Evolutionary conservation across 768 basidiomycete genomes (phyloP), one percentile per base, ranked within the genome.

Genomic region (Dioszegia aurantiaca): DNA sequence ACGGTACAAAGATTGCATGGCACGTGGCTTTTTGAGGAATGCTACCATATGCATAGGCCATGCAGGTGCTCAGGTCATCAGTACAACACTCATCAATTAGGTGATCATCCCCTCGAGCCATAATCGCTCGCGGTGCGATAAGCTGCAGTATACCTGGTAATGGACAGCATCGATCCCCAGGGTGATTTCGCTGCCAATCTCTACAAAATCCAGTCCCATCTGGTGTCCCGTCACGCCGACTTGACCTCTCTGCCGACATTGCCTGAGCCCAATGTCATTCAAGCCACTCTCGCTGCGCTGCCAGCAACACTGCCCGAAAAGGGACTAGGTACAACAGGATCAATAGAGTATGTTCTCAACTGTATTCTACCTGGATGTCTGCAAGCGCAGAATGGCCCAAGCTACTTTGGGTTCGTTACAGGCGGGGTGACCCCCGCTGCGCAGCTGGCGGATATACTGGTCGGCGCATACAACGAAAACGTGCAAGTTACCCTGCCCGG

Each of bases 361-460:
- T 64, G 65, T 12, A 56, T 81, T 17, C 49, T 71, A 0, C 74
- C 73, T 1, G 78, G 76, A 0, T 63, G 79, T 3, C 61, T 76
- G 0, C 68, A 66, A 14, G 79, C 77, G 12, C 80, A 80, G 48
- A 74, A 76, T 14, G 79, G 80, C 0, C 78, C 79, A 0, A 49
- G 69, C 36, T 77, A 74, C 47, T 75, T 70, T 51, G 72, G 73
- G 1, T 74, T 77, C 47, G 77, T 77, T 1, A 68, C 65, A 0
- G 76, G 75, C 14, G 79, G 78, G 2, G 72, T 77, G 3, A 72
- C 74, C 0, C 72, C 73, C 2, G 75, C 73, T 1, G 71, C 78
- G 3, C 74, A 76, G 59, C 59, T 80, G 1, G 79, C 78, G 1
- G 80, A 80, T 53, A 68, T 77, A n/a, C 62, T 80, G 4, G 70